A percentile compares a stretch with the other conserved stretches of the same genome.
phyloP scores from a whole-genome alignment of 1,284 basidiomycete genomes.

The Coriolopsis trogii region DNA sequence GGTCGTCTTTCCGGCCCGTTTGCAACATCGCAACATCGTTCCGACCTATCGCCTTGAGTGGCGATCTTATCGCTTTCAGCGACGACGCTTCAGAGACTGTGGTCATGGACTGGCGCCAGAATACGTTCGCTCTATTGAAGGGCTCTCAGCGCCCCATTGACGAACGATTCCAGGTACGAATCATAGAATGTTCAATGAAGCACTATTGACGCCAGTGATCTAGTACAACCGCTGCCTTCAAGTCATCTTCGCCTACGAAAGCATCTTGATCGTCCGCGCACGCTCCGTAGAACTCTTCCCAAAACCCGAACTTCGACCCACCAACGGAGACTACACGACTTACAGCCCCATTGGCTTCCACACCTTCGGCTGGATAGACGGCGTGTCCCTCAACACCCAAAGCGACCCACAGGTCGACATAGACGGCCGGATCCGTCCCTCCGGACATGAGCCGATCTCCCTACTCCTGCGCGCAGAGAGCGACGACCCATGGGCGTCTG shows the following conservation, averaged over 20 bases:
- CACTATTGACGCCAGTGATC: background rate
- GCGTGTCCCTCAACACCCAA: conserved; percentile 38
- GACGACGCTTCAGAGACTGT: conserved; percentile 52
- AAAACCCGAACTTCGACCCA: conserved; percentile 38
- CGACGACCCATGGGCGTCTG: conserved; percentile 59
- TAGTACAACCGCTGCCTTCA: conserved; percentile 52
- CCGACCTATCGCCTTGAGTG: conserved; percentile 49
- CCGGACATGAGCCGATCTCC: conserved; percentile 37
- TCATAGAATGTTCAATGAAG: background rate
- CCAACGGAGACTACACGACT: conserved; percentile 19
- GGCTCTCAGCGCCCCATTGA: conserved; percentile 37
- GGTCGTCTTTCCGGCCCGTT: conserved; percentile 13
- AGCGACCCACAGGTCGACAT: conserved; percentile 1
- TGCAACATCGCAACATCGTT: conserved; percentile 40
- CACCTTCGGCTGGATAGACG: conserved; percentile 68
- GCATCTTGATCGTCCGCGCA: conserved; percentile 58
- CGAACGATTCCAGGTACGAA: conserved; percentile 40
- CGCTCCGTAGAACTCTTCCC: conserved; percentile 59
- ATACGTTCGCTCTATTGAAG: conserved; percentile 48
- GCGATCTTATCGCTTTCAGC: conserved; percentile 53
- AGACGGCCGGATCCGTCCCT: background rate
- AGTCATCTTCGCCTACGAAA: conserved; percentile 48
- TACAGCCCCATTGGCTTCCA: conserved; percentile 44
- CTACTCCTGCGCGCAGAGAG: conserved; percentile 58
- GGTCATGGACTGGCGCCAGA: conserved; percentile 55